Evolutionary conservation across 306 rosid species (phyloP).

Genomic region (Amphicarpaea edgeworthii): DNA sequence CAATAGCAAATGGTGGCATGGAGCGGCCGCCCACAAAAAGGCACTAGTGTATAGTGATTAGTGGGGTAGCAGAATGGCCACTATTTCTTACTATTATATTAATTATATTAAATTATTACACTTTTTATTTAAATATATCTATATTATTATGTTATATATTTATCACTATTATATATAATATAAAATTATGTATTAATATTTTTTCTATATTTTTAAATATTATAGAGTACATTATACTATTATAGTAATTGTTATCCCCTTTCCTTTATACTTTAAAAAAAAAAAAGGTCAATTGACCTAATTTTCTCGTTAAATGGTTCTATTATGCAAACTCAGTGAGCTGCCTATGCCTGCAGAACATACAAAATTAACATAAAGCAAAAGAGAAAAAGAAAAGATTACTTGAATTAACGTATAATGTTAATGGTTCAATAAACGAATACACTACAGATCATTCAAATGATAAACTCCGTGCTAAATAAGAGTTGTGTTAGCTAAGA

Average conservation of each 20-base stretch:
- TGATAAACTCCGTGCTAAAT: not conserved
- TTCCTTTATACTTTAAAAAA: not conserved
- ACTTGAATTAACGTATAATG: not conserved
- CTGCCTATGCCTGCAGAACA: not conserved
- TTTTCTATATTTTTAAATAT: not conserved
- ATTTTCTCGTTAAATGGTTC: not conserved
- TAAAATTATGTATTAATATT: not conserved
- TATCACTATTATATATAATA: not conserved
- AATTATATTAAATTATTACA: not conserved
- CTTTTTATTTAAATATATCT: not conserved
- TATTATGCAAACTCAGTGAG: not conserved
- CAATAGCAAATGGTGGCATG: not conserved
- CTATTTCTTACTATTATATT: not conserved
- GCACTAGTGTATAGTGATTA: not conserved
- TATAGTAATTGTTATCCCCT: not conserved
- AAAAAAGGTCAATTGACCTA: not conserved
- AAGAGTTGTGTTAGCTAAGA: not conserved
- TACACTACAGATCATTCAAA: slow-evolving; percentile 1
- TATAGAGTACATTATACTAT: not conserved
- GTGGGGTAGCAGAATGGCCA: not conserved
- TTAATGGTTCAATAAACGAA: not conserved
- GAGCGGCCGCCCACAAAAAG: not conserved
- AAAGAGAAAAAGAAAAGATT: not conserved
- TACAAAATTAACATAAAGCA: not conserved
- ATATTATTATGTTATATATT: not conserved